These are phyloP conservation scores for Candida corydali DNA, from an alignment of 805 yeast species.

Conservation along the genomic window DNA sequence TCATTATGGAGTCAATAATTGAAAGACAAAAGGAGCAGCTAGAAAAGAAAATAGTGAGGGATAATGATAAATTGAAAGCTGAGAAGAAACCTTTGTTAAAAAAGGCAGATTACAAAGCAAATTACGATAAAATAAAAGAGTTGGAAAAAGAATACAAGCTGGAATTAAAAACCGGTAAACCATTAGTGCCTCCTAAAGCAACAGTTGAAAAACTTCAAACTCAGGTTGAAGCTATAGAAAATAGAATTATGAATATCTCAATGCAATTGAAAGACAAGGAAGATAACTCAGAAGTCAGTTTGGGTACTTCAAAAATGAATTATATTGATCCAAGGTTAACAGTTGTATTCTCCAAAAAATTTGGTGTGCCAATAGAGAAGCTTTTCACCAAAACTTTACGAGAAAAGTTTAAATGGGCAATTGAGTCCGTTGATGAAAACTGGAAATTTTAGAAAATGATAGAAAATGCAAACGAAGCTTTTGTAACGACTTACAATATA, in stretches of 20 bases:
- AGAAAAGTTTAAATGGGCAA: slow-evolving; percentile 95
- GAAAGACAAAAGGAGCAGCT: slow-evolving; percentile 65
- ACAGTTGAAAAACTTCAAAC: slow-evolving; percentile 67
- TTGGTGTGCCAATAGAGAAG: slow-evolving; percentile 85
- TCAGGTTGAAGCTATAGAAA: slow-evolving; percentile 70
- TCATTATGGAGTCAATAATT: slow-evolving; percentile 55
- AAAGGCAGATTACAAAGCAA: slow-evolving; percentile 54
- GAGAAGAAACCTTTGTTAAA: slow-evolving; percentile 54
- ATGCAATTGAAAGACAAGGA: slow-evolving; percentile 87
- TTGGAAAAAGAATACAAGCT: slow-evolving; percentile 45
- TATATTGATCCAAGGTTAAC: slow-evolving; percentile 93
- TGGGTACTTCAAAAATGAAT: slow-evolving; percentile 90
- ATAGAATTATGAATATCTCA: slow-evolving; percentile 61
- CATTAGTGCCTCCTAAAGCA: slow-evolving; percentile 46
- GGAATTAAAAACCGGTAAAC: slow-evolving; percentile 58
- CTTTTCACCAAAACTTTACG: slow-evolving; percentile 85
- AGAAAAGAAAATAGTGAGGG: slow-evolving; percentile 63
- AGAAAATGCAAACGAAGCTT: too few relatives aligned
- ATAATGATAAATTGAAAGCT: slow-evolving; percentile 65
- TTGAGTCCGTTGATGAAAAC: slow-evolving; percentile 80
- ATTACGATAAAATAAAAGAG: slow-evolving; percentile 53
- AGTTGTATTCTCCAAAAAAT: slow-evolving; percentile 83
- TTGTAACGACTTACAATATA: too few relatives aligned
- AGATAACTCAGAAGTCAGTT: slow-evolving; percentile 88
- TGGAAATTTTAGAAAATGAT: slow-evolving; percentile 74